A percentile compares a stretch with the other conserved stretches of the same genome.
Conservation (phyloP, 2,329 filamentous ascomycete species). For the Fusarium papillatum region DNA sequence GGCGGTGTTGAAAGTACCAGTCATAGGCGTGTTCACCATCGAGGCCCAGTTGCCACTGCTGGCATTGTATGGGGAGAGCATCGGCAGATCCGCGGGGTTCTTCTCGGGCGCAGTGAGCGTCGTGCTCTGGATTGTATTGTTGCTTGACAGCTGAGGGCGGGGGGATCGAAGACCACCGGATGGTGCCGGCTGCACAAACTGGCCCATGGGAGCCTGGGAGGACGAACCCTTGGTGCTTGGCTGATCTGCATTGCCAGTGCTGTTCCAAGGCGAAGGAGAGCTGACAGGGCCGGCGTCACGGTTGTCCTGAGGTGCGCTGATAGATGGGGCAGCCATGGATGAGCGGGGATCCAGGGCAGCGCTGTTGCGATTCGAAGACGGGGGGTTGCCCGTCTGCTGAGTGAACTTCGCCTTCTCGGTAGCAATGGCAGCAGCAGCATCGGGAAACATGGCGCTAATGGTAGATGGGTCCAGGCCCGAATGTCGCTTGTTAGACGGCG, state of each 20-base stretch:
- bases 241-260: slow-evolving; percentile 62
- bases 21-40: slow-evolving; percentile 98
- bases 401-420: slow-evolving; percentile 99
- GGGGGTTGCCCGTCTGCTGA: slow-evolving; percentile 91
- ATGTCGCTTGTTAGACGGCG: slow-evolving; percentile 88
- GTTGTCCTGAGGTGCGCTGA: slow-evolving; percentile 68
- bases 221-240: slow-evolving; percentile 80
- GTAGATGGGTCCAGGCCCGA: slow-evolving; percentile 94
- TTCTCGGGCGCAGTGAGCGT: slow-evolving; percentile 81
- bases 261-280: slow-evolving; percentile 82
- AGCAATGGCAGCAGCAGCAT: slow-evolving; percentile 97
- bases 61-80: slow-evolving; percentile 86
- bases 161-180: slow-evolving; percentile 85
- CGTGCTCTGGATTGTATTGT: slow-evolving; percentile 84
- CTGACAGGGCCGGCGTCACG: slow-evolving; percentile 44
- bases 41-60: slow-evolving; percentile 97
- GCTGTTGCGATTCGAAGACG: slow-evolving; percentile 94
- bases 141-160: slow-evolving; percentile 76
- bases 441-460: slow-evolving; percentile 99
- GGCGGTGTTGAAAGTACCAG: slow-evolving; percentile 79
- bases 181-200: slow-evolving; percentile 88
- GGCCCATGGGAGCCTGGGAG: slow-evolving; percentile 89
- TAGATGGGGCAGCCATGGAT: slow-evolving; percentile 81
- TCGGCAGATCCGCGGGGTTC: slow-evolving; percentile 77
- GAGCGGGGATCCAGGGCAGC: slow-evolving; percentile 81